A percentile compares a stretch with the other conserved stretches of the same genome.
These are phyloP conservation scores for Daldinia loculata DNA, from an alignment of 495 filamentous ascomycete species.

Conservation along the genomic window DNA sequence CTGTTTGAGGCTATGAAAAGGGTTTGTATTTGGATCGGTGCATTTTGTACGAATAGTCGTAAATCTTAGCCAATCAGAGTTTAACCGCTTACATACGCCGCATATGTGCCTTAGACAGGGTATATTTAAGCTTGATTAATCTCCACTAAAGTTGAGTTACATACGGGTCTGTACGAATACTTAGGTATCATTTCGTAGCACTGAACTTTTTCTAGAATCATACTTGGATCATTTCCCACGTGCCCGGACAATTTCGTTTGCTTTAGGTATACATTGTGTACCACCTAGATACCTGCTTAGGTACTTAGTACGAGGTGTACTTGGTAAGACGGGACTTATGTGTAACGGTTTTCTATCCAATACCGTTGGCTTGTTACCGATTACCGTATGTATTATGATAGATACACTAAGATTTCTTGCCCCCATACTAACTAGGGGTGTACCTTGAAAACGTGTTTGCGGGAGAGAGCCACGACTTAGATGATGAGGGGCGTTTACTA, in stretches of 20 bases:
- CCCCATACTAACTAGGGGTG: too few relatives aligned
- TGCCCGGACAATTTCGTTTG: not conserved
- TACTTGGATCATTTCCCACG: not conserved
- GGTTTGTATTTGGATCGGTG: not conserved
- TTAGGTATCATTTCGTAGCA: not conserved
- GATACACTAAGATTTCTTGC: too few relatives aligned
- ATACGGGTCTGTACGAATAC: not conserved
- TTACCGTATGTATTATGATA: not conserved
- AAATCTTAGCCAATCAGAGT: not conserved
- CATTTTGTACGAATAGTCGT: not conserved
- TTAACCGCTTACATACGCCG: not conserved
- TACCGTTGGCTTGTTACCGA: not conserved
- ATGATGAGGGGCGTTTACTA: too few relatives aligned
- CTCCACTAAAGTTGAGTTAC: not conserved
- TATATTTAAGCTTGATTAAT: not conserved
- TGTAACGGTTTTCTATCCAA: not conserved
- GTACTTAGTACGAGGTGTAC: too few relatives aligned
- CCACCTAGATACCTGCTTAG: too few relatives aligned
- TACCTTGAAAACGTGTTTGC: too few relatives aligned
- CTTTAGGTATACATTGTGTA: too few relatives aligned
- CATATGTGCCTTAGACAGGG: not conserved
- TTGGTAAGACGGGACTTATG: too few relatives aligned
- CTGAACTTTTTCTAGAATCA: not conserved
- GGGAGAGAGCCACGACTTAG: not conserved
- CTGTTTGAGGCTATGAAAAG: not conserved